phyloP scores from a whole-genome alignment of 768 basidiomycete species.

The Pleurotus salmoneostramineus region DNA sequence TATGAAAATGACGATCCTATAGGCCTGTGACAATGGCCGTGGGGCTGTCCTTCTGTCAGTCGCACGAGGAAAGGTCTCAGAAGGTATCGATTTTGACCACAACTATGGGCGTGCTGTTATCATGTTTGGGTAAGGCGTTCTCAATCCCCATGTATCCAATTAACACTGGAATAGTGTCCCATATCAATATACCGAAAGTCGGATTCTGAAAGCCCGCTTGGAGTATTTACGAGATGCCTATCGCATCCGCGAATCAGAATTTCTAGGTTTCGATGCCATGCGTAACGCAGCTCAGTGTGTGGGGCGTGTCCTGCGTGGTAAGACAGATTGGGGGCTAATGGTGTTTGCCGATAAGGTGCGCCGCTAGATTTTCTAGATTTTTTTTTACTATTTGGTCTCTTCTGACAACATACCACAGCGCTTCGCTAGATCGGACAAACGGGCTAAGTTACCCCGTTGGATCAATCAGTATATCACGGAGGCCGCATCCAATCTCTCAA shows the following conservation, averaged over 20 bases:
- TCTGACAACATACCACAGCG: conserved; percentile 45
- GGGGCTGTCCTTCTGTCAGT: conserved; percentile 96
- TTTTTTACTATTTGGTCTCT: not conserved
- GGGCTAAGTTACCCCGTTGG: conserved; percentile 96
- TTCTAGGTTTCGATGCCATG: conserved; percentile 99
- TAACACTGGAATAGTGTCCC: conserved; percentile 56
- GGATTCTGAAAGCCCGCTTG: conserved; percentile 93
- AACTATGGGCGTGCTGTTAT: conserved; percentile 99
- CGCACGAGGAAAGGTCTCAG: conserved; percentile 97
- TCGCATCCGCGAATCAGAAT: conserved; percentile 97
- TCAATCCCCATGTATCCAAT: not conserved
- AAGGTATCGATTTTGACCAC: conserved; percentile 99
- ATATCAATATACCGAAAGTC: conserved; percentile 97
- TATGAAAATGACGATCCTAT: conserved; percentile 1
- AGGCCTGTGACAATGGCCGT: conserved; percentile 98
- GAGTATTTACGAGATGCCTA: conserved; percentile 99
- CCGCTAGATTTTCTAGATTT: not conserved
- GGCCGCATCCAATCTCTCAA: conserved; percentile 93
- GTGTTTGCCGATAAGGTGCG: conserved; percentile 96
- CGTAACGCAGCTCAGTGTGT: conserved; percentile 99
- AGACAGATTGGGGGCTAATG: conserved; percentile 99
- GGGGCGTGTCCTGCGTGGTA: conserved; percentile 94
- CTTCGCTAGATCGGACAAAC: conserved; percentile 88
- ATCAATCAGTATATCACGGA: conserved; percentile 99
- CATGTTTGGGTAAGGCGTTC: conserved; percentile 87